phyloP scores from a whole-genome alignment of 257 asterid genomes.

The Vinca minor region DNA sequence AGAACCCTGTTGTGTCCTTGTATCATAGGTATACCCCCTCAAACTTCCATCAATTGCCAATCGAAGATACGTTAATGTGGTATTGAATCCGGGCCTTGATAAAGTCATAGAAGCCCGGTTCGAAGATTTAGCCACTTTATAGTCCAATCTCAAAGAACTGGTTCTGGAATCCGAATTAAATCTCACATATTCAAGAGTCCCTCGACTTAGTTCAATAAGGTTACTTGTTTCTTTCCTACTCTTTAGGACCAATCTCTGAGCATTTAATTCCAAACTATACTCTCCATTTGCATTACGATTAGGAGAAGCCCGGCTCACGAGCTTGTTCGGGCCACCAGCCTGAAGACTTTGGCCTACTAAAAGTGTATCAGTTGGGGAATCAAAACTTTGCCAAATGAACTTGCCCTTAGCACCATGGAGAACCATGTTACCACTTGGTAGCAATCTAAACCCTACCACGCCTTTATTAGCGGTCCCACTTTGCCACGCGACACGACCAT shows the following conservation, averaged over 20 bases:
- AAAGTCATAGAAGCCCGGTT: slow-evolving; percentile 2
- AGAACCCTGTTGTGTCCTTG: background rate
- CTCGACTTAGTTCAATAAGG: background rate
- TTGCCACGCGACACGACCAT: slow-evolving; percentile 21
- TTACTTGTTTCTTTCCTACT: background rate
- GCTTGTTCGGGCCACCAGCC: slow-evolving; percentile 10
- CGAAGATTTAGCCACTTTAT: background rate
- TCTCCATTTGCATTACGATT: slow-evolving; percentile 17
- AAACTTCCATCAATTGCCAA: slow-evolving; percentile 37
- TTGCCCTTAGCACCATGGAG: slow-evolving; percentile 14
- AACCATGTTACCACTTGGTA: slow-evolving; percentile 21
- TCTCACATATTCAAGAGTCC: slow-evolving; percentile 10
- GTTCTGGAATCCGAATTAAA: slow-evolving; percentile 13
- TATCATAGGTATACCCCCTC: slow-evolving; percentile 19
- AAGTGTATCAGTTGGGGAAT: slow-evolving; percentile 15
- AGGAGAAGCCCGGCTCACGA: slow-evolving; percentile 21
- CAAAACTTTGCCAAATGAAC: slow-evolving; percentile 23
- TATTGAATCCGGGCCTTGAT: slow-evolving; percentile 27
- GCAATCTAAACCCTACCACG: slow-evolving; percentile 5
- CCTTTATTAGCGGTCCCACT: slow-evolving; percentile 22
- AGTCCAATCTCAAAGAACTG: slow-evolving; percentile 6
- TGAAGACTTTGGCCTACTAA: slow-evolving; percentile 10
- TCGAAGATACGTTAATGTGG: slow-evolving; percentile 35
- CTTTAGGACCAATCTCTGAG: slow-evolving; percentile 4
- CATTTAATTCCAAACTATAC: slow-evolving; percentile 23